Conservation (phyloP, 73 alveolate genomes). For the Breviolum minutum region DNA sequence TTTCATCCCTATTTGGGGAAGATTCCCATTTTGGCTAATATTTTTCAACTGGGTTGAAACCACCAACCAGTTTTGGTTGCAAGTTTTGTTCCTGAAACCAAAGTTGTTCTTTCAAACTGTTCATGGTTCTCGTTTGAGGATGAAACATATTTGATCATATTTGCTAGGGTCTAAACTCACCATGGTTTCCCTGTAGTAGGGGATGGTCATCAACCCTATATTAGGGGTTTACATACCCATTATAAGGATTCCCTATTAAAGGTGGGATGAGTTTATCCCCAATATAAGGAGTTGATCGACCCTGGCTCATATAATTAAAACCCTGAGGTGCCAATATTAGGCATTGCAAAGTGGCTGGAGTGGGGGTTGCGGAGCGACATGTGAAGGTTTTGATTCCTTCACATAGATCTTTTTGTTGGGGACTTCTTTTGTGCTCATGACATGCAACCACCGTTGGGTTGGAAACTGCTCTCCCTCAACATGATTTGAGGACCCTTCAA, state of each 20-base stretch:
- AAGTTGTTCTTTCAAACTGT: too few relatives aligned
- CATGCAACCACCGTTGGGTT: not conserved
- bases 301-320: not conserved
- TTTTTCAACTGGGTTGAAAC: too few relatives aligned
- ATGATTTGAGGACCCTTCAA: not conserved
- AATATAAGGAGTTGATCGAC: not conserved
- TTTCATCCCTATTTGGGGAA: too few relatives aligned
- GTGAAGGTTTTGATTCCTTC: not conserved
- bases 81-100: too few relatives aligned
- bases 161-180: too few relatives aligned
- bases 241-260: not conserved
- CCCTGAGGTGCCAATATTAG: too few relatives aligned
- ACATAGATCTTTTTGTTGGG: not conserved
- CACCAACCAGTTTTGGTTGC: too few relatives aligned
- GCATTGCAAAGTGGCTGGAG: not conserved
- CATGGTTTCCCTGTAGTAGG: too few relatives aligned
- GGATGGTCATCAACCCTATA: too few relatives aligned
- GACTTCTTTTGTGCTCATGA: not conserved
- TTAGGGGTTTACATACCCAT: not conserved
- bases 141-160: too few relatives aligned
- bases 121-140: too few relatives aligned
- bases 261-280: not conserved
- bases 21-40: too few relatives aligned
- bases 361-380: not conserved
- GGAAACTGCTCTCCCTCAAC: not conserved